Evolutionary conservation across 2,329 filamentous ascomycete species (phyloP), one percentile per base, ranked within the genome.

Genomic region (Endocalyx cinctus): DNA sequence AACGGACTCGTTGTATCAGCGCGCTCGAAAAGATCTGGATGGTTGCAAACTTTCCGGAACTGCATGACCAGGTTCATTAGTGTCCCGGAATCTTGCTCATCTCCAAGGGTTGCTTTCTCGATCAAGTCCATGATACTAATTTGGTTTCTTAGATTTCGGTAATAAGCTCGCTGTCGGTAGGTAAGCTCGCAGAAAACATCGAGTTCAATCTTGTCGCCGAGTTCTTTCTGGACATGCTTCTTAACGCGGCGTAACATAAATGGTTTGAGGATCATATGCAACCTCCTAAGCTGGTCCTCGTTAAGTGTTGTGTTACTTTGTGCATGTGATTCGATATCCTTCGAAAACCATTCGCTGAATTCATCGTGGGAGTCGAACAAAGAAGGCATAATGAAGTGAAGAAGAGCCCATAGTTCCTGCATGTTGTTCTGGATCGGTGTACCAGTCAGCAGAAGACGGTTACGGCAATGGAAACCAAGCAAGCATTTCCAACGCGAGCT

Each of bases 361-460:
- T 92, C 87, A 54, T 94, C 87, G 62, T 92, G 87, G 1, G 84
- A 90, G 60, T 92, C 92, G 62, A 98, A 98, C 32, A 98, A 72
- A 27, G 87, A 95, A n/a, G 92, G 92, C 92, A 98, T 97, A 67
- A 97, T 97, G 67, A 98, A 98, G 72, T 98, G 92, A 14, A 98
- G 73, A 46, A 98, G 66, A 18, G 92, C 92, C 92, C 92, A 98
- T 38, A 98, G 66, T 63, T 98, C 90, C 63, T 97, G 92, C 92
- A 98, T 98, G 72, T 97, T 98, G 69, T 98, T 98, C 62, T 98
- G 92, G 46, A 98, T 97, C 3, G 92, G 92, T 1, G 92, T 98
- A 66, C 92, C 92, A 0, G 92, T 98, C 14, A 98, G 75, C 27
- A 98, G 69, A 29, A 98, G 76, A 47, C 92, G 80, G 63, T 97